These are phyloP conservation scores for Lecanicillium sp. DNA, from an alignment of 2,329 filamentous ascomycete species.

Conservation along the genomic window DNA sequence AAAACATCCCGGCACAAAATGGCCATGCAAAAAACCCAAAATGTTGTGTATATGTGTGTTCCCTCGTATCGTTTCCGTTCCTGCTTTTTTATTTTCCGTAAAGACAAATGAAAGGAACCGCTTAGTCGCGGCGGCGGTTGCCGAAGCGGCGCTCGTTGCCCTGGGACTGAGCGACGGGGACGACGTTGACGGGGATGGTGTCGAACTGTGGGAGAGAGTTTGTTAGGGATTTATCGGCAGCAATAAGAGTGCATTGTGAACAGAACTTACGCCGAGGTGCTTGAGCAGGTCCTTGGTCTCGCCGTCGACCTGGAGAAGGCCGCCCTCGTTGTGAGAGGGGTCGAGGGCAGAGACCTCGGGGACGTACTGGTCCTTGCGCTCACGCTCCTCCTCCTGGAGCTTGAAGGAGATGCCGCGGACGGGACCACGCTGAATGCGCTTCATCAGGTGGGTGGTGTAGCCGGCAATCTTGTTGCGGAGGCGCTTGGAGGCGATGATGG, in stretches of 20 bases:
- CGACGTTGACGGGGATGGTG: constrained; percentile 92
- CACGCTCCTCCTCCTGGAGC: constrained; percentile 99
- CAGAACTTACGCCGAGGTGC: constrained; percentile 84
- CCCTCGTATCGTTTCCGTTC: constrained; percentile 16
- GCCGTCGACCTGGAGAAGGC: constrained; percentile 88
- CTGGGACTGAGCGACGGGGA: constrained; percentile 85
- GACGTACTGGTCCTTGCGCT: constrained; percentile 99
- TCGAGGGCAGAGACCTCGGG: constrained; percentile 98
- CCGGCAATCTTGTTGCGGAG: constrained; percentile 99
- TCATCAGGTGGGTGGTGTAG: constrained; percentile 98
- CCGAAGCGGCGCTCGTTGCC: constrained; percentile 73
- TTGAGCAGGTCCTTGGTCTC: constrained; percentile 99
- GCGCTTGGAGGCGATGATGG: constrained; percentile 98
- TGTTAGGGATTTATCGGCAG: constrained; percentile 23
- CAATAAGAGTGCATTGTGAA: neutral
- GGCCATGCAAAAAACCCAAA: constrained; percentile 17
- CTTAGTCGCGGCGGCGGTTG: constrained; percentile 52
- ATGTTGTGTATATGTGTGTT: constrained; percentile 21
- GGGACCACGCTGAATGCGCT: constrained; percentile 98
- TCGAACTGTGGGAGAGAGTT: constrained; percentile 65
- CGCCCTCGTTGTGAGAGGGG: constrained; percentile 93
- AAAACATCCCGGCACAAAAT: constrained; percentile 26
- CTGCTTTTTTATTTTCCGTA: constrained; percentile 7
- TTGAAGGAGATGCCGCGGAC: constrained; percentile 99
- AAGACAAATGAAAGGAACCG: constrained; percentile 13